phyloP scores from a whole-genome alignment of 768 basidiomycete species.

The Suillus americanus region DNA sequence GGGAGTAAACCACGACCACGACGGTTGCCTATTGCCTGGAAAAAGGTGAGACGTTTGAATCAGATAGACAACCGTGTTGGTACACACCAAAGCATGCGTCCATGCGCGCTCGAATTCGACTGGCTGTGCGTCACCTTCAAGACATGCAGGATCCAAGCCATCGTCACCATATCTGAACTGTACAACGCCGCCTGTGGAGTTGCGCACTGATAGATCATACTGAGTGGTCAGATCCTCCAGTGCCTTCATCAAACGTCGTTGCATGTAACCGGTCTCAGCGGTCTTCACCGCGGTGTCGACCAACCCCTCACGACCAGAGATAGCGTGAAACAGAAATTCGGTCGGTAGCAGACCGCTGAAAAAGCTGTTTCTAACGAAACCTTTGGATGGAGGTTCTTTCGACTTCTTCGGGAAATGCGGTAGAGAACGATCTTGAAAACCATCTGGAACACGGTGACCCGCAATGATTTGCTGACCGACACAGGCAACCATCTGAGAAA shows the following conservation, averaged over 20 bases:
- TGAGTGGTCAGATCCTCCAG: slow-evolving; percentile 95
- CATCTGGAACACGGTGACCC: slow-evolving; percentile 96
- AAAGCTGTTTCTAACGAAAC: slow-evolving; percentile 98
- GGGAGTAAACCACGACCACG: slow-evolving; percentile 71
- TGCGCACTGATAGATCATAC: slow-evolving; percentile 94
- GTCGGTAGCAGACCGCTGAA: slow-evolving; percentile 89
- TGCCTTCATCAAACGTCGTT: slow-evolving; percentile 97
- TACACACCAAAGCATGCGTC: slow-evolving; percentile 74
- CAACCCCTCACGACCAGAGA: slow-evolving; percentile 96
- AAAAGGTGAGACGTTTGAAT: slow-evolving; percentile 10
- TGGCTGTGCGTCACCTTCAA: slow-evolving; percentile 94
- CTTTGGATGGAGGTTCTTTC: slow-evolving; percentile 93
- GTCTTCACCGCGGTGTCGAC: slow-evolving; percentile 99
- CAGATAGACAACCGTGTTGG: neutral
- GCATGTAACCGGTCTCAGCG: slow-evolving; percentile 99
- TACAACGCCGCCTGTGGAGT: slow-evolving; percentile 91
- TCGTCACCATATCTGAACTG: slow-evolving; percentile 98
- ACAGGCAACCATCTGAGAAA: slow-evolving; percentile 99
- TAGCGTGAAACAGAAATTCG: slow-evolving; percentile 98
- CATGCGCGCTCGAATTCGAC: slow-evolving; percentile 88
- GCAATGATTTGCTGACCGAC: slow-evolving; percentile 99
- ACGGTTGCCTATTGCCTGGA: slow-evolving; percentile 63
- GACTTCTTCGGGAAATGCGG: slow-evolving; percentile 99
- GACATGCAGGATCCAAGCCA: slow-evolving; percentile 92
- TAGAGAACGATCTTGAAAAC: slow-evolving; percentile 98